phyloP scores from a whole-genome alignment of 2,329 filamentous ascomycete genomes.

The Fusarium fujikuroi region DNA sequence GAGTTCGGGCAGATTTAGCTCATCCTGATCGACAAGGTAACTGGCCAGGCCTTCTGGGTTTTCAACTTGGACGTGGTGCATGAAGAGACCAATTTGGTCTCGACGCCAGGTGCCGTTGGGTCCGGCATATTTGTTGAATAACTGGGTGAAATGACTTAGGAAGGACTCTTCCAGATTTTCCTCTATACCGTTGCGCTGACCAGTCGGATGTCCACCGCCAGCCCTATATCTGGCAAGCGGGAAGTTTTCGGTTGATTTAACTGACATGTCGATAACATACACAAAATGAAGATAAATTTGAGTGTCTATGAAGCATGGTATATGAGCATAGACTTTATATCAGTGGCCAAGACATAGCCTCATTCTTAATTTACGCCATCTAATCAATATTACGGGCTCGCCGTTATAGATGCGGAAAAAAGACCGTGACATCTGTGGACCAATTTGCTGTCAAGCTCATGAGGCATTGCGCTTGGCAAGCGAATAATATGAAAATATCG shows the following conservation, averaged over 20 bases:
- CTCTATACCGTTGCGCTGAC: conserved; percentile 5
- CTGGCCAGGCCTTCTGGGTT: conserved; percentile 4
- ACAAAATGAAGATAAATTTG: accelerated
- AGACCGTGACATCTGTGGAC: background rate
- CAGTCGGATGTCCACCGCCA: background rate
- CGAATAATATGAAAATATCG: background rate
- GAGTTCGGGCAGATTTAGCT: background rate
- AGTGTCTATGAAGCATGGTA: accelerated
- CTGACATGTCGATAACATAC: accelerated
- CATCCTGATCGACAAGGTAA: conserved; percentile 2
- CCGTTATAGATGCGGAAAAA: background rate
- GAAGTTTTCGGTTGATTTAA: background rate
- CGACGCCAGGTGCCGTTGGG: background rate
- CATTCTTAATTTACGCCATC: background rate
- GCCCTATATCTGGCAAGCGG: background rate
- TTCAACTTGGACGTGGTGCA: conserved; percentile 15
- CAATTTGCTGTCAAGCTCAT: background rate
- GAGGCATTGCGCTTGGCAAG: background rate
- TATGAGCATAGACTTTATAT: background rate
- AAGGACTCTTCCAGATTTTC: conserved; percentile 9
- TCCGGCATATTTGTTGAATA: conserved; percentile 8
- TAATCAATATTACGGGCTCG: background rate
- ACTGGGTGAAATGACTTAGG: background rate
- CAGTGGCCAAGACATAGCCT: background rate
- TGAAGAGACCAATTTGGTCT: conserved; percentile 7